A percentile compares a stretch with the other conserved stretches of the same genome.
These are phyloP conservation scores for Fennellomyces sp. DNA, from an alignment of 371 early-diverging fungal genomes.

Conservation along the genomic window DNA sequence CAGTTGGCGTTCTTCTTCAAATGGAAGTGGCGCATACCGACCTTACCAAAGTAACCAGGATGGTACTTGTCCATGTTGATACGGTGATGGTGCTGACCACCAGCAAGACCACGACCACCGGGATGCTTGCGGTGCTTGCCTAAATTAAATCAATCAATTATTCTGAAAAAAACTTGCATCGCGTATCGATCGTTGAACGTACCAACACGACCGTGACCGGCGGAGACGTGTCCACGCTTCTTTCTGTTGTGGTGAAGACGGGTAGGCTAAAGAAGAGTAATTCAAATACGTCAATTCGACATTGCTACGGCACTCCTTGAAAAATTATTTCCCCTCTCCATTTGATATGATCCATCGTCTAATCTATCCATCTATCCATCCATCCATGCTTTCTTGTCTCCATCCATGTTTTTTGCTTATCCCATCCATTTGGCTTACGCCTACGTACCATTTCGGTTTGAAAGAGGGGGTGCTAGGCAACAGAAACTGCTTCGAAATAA, in stretches of 20 bases:
- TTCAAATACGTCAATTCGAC: not conserved
- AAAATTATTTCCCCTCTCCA: not conserved
- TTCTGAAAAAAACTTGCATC: not conserved
- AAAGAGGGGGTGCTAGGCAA: constrained; percentile 12
- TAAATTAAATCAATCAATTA: constrained; percentile 18
- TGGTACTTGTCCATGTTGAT: constrained; percentile 99
- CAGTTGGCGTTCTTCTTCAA: constrained; percentile 91
- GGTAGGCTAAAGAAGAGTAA: constrained; percentile 67
- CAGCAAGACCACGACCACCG: constrained; percentile 99
- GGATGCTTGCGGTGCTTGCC: constrained; percentile 99
- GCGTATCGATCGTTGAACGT: too few relatives aligned
- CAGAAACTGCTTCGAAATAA: too few relatives aligned
- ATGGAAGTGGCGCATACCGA: constrained; percentile 99
- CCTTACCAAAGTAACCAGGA: constrained; percentile 99
- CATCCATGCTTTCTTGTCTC: constrained; percentile 5
- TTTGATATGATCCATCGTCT: constrained; percentile 6
- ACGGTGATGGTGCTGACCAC: constrained; percentile 99
- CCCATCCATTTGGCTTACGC: not conserved
- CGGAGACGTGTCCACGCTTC: constrained; percentile 93
- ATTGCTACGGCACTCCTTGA: not conserved
- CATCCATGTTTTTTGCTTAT: not conserved
- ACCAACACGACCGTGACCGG: constrained; percentile 92
- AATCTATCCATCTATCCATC: constrained; percentile 20
- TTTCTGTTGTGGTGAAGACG: constrained; percentile 87
- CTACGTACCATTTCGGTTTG: constrained; percentile 37